Evolutionary conservation across 768 basidiomycete genomes (phyloP), one percentile per base, ranked within the genome.

Genomic region (Mrakia frigida): DNA sequence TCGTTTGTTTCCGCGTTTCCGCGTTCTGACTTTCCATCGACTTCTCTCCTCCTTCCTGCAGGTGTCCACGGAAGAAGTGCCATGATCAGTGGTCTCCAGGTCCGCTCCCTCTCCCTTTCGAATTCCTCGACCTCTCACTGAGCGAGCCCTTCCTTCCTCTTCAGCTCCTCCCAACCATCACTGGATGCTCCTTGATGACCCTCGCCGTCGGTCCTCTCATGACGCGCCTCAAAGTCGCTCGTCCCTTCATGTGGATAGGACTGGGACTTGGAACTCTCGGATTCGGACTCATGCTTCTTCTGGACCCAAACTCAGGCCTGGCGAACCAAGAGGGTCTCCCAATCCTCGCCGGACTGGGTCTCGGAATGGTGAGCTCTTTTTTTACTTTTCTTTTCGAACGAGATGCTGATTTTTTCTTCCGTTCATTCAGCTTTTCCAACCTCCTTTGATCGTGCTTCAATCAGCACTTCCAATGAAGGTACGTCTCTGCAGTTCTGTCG

Each of bases 121-220:
- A 16, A 5, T 10, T 56, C 0, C 46, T 50, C 18, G 18, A 50
- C 4, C 46, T 16, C 6, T 1, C 21, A 14, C 6, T 21, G 18
- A 50, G n/a, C n/a, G n/a, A n/a, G n/a, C 14, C 21, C 2, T 16
- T 3, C 18, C 46, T 56, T 25, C 25, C n/a, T 13, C n/a, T 10
- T 1, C 65, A 68, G 65, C 13, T 68, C 6, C 75, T 82, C 25
- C 82, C 82, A 4, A 80, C 80, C 69, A 77, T 78, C 0, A 74
- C 81, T 28, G 82, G 82, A 0, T 65, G 75, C 0, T 79, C 82
- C 7, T 0, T 82, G 65, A 79, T 81, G 7, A 76, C 76, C 5
- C 79, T 79, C 41, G 63, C 78, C 4, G 63, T 75, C 31, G n/a
- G 73, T 0, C 60, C 60, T 28, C 60, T 65, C 37, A 46, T 74